Base-by-base conservation (phyloP, 2,329 filamentous ascomycete genomes). In the Botrytis porri region DNA sequence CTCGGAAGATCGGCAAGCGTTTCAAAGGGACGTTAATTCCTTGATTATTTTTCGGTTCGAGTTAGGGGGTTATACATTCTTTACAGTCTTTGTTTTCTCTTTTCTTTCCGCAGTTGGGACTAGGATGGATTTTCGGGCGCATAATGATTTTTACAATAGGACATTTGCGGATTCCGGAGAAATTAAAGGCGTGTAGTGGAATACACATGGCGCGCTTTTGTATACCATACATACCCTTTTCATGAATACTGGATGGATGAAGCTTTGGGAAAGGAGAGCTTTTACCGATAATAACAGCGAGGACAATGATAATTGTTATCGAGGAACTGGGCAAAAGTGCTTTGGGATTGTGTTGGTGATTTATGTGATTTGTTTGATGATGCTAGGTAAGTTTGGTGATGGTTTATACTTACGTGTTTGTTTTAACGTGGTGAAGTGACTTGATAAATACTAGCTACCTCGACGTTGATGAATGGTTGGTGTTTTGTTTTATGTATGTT, bases 191-290 rank as follows among this genome's bases (percentile, higher is more conserved):
- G n/a, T 57, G 37, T 6, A 43, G n/a, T 57, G 37, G 14, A 43
- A 37, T 63, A 18, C 32, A 14, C 20, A 51, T 51, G 63, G 63
- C 63, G 63, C 63, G 45, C 63, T 66, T 66, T 66, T 66, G 63
- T 66, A 66, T 66, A 66, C 63, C 63, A 66, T 51, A 37, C 22
- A 66, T 66, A 51, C 43, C 20, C 29, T 51, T 39, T 51, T 51
- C 43, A 66, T 66, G 22, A 32, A 66, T 20, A 37, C 63, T 25
- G 22, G 63, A 22, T 20, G 16, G 61, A 29, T 35, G 63, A 66
- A 51, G 14, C 25, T 51, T 37, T 29, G 35, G 32, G 43, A 65
- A 37, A 20, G 12, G 18, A 48, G 6, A 10, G 43, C 3, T 65
- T 32, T 35, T 35, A 35, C 32, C 16, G 57, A 35, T 48, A 35